phyloP scores from a whole-genome alignment of 768 basidiomycete genomes.

The Amanita rubescens region DNA sequence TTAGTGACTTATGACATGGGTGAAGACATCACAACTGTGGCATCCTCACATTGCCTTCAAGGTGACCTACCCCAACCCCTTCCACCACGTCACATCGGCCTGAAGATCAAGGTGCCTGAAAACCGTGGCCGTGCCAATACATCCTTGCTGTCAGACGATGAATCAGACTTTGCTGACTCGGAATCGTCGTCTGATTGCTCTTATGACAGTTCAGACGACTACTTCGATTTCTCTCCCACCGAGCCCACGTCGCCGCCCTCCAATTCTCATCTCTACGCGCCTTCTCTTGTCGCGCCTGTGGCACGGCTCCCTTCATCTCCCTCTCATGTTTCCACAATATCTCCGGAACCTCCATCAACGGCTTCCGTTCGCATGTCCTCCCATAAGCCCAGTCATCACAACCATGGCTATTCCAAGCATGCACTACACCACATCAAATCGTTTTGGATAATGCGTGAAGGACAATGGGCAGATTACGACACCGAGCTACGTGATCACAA shows the following conservation, averaged over 20 bases:
- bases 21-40: slow-evolving; percentile 3
- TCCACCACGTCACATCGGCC: background rate
- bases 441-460: slow-evolving; percentile 54
- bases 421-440: slow-evolving; percentile 52
- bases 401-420: slow-evolving; percentile 59
- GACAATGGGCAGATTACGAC: slow-evolving; percentile 37
- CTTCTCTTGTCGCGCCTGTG: slow-evolving; percentile 2
- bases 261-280: background rate
- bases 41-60: background rate
- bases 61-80: background rate
- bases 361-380: slow-evolving; percentile 16
- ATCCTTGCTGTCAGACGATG: background rate
- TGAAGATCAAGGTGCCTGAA: background rate
- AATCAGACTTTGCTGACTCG: slow-evolving; percentile 5
- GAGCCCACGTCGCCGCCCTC: background rate
- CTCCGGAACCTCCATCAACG: slow-evolving; percentile 1
- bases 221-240: slow-evolving; percentile 9
- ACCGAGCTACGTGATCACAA: background rate
- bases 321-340: background rate
- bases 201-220: background rate
- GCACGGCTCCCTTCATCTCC: slow-evolving; percentile 2
- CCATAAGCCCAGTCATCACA: slow-evolving; percentile 35
- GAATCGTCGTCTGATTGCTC: slow-evolving; percentile 1
- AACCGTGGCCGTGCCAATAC: background rate
- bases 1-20: background rate